Conservation (phyloP, 1,139 yeast species). For the Hansenula lynferdii region DNA sequence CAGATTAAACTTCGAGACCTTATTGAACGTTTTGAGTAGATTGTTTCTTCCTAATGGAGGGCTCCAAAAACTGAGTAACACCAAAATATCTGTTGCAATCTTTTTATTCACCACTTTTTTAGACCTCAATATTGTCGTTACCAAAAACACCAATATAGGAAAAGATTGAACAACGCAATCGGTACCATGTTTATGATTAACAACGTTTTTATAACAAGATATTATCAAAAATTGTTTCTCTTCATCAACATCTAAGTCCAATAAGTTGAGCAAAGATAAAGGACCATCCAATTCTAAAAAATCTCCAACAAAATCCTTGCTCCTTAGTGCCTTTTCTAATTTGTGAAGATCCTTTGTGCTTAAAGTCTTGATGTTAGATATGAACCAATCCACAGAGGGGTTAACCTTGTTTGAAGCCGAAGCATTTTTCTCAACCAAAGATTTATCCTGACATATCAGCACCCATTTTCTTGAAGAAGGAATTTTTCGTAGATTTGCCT, state of each 20-base stretch:
- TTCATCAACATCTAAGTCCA: conserved; percentile 19
- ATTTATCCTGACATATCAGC: conserved; percentile 20
- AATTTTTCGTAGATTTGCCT: conserved; percentile 10
- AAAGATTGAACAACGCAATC: conserved; percentile 39
- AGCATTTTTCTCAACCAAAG: not conserved
- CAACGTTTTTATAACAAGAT: conserved; percentile 46
- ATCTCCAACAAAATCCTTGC: conserved; percentile 16
- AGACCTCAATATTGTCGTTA: conserved; percentile 39
- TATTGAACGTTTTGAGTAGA: conserved; percentile 55
- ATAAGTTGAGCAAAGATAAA: conserved; percentile 8
- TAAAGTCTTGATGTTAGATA: conserved; percentile 9
- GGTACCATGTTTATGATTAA: conserved; percentile 42
- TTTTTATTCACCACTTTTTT: conserved; percentile 58
- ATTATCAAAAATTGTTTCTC: conserved; percentile 47
- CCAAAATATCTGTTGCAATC: conserved; percentile 61
- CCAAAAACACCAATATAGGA: conserved; percentile 39
- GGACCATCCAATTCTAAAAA: conserved; percentile 19
- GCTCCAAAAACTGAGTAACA: conserved; percentile 39
- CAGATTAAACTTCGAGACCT: conserved; percentile 36
- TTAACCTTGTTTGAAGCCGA: not conserved
- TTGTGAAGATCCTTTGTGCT: conserved; percentile 17
- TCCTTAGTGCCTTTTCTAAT: conserved; percentile 18
- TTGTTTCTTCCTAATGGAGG: conserved; percentile 47
- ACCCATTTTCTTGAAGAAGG: conserved; percentile 20
- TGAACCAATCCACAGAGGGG: conserved; percentile 15